A percentile compares a stretch with the other conserved stretches of the same genome.
Evolutionary conservation across 306 rosid genomes (phyloP).

Genomic region (Heteromeles arbutifolia): DNA sequence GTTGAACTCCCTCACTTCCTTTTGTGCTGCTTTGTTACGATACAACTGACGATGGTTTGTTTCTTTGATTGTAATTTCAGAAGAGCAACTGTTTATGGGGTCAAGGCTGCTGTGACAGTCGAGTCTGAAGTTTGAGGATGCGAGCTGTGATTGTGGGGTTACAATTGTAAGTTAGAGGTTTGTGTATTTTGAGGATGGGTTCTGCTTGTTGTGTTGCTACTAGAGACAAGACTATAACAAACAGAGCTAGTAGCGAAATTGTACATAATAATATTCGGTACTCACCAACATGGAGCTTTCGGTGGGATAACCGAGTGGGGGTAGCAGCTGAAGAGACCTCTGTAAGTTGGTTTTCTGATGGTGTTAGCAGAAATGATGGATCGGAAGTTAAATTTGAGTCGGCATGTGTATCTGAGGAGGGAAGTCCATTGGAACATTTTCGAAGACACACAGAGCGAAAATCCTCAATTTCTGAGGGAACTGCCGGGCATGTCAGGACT

Average conservation of each 20-base stretch:
- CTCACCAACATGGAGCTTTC: conserved; percentile 59
- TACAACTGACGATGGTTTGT: not conserved
- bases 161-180: not conserved
- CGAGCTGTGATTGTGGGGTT: conserved; percentile 7
- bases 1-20: not conserved
- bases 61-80: conserved; percentile 8
- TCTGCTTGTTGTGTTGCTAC: conserved; percentile 58
- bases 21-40: not conserved
- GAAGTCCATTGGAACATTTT: conserved; percentile 37
- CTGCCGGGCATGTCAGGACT: conserved; percentile 27
- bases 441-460: conserved; percentile 24
- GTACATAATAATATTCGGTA: conserved; percentile 41
- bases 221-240: conserved; percentile 44
- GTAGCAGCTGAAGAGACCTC: conserved; percentile 55
- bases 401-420: conserved; percentile 39
- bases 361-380: conserved; percentile 37
- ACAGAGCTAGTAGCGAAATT: conserved; percentile 38
- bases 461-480: conserved; percentile 31
- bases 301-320: conserved; percentile 60
- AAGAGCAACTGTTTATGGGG: not conserved
- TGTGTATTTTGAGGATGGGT: conserved; percentile 36
- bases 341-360: conserved; percentile 43
- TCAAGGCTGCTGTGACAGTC: conserved; percentile 10
- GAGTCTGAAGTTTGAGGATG: conserved; percentile 19
- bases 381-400: conserved; percentile 41